Evolutionary conservation across 768 basidiomycete species (phyloP).

Genomic region (Chlorophyllum brunneum): DNA sequence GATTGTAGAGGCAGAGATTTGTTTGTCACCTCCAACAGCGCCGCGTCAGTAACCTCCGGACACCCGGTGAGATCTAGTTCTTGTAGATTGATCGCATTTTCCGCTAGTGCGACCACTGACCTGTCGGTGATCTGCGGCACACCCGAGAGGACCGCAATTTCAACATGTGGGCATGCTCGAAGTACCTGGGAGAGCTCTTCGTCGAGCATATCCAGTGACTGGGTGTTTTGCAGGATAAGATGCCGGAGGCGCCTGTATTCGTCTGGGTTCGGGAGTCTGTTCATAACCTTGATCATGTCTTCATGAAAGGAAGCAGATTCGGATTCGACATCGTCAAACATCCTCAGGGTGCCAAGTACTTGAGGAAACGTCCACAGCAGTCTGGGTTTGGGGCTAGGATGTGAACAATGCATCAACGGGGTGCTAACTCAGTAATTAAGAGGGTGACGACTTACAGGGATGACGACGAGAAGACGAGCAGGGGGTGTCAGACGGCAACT

Average conservation of each 20-base stretch:
- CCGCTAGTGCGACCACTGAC: slow-evolving; percentile 61
- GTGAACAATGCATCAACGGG: too few species aligned
- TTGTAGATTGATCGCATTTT: slow-evolving; percentile 60
- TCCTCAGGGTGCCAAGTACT: neutral
- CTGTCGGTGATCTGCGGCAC: slow-evolving; percentile 64
- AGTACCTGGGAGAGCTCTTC: slow-evolving; percentile 57
- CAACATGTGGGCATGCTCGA: slow-evolving; percentile 56
- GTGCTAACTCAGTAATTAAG: too few species aligned
- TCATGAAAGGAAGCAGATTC: slow-evolving; percentile 37
- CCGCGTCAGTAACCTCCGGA: slow-evolving; percentile 71
- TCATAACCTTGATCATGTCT: slow-evolving; percentile 56
- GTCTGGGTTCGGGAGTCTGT: slow-evolving; percentile 57
- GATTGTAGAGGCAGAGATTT: slow-evolving; percentile 67
- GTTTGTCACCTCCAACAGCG: slow-evolving; percentile 66
- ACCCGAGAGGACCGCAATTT: slow-evolving; percentile 67
- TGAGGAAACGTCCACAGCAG: neutral
- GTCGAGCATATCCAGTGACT: slow-evolving; percentile 41
- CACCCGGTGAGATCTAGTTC: slow-evolving; percentile 79
- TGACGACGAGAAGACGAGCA: too few species aligned
- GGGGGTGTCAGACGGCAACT: too few species aligned
- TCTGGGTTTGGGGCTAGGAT: slow-evolving; percentile 9
- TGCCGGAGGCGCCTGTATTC: slow-evolving; percentile 60
- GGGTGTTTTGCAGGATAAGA: slow-evolving; percentile 45
- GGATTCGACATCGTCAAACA: slow-evolving; percentile 25
- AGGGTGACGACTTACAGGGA: too few species aligned